Conservation (phyloP, 176 grass and related monocot genomes). For the Musa itinerans region DNA sequence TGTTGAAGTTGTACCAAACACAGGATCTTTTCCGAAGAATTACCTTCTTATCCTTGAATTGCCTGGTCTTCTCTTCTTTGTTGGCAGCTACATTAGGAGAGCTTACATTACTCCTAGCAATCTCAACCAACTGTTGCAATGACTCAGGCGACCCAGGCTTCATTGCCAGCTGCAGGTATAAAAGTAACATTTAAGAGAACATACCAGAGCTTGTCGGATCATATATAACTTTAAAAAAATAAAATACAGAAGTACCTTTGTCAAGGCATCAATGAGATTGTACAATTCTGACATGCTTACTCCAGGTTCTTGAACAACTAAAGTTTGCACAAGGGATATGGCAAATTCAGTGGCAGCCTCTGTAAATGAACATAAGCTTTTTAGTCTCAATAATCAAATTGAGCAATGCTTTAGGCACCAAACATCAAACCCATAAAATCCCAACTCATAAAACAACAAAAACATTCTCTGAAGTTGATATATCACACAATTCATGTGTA, state of each 20-base stretch:
- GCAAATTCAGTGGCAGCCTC: slow-evolving; percentile 75
- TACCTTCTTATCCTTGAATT: slow-evolving; percentile 64
- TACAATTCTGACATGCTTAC: slow-evolving; percentile 53
- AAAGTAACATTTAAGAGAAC: neutral
- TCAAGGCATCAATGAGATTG: slow-evolving; percentile 74
- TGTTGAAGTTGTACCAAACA: neutral
- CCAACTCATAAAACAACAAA: neutral
- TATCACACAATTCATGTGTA: neutral
- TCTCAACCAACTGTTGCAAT: slow-evolving; percentile 71
- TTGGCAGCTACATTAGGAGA: slow-evolving; percentile 26
- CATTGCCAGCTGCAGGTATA: slow-evolving; percentile 55
- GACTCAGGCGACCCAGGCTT: slow-evolving; percentile 80
- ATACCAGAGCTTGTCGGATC: neutral
- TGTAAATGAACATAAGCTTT: slow-evolving; percentile 26
- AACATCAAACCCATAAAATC: slow-evolving; percentile 1
- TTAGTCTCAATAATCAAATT: slow-evolving; percentile 3
- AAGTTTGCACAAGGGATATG: slow-evolving; percentile 77
- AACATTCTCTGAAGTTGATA: neutral
- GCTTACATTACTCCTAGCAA: slow-evolving; percentile 51
- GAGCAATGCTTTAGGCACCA: neutral
- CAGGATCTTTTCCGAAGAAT: neutral
- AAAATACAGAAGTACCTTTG: slow-evolving; percentile 43
- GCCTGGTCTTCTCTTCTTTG: slow-evolving; percentile 75
- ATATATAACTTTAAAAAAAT: neutral
- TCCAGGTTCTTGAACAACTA: slow-evolving; percentile 68